Evolutionary conservation across 495 filamentous ascomycete genomes (phyloP).

Genomic region (Talaromyces thailandensis): DNA sequence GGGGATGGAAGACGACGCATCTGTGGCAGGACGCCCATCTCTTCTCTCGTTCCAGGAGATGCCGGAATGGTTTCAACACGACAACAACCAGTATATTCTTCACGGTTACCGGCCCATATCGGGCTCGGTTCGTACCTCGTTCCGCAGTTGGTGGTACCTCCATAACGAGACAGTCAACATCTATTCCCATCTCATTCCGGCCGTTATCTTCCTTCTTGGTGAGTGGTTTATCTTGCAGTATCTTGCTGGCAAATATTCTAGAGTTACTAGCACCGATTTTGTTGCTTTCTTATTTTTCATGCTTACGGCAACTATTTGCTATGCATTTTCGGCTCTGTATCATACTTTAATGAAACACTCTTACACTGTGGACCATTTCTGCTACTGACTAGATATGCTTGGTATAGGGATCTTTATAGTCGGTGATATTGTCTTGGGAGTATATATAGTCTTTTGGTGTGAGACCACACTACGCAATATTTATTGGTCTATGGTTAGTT

Average conservation of each 20-base stretch:
- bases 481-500: conserved; percentile 6
- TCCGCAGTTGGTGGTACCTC: conserved; percentile 19
- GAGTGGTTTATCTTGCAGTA: conserved; percentile 13
- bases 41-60: conserved; percentile 23
- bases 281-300: conserved; percentile 21
- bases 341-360: conserved; percentile 25
- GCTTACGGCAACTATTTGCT: conserved; percentile 14
- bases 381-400: conserved; percentile 18
- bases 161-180: conserved; percentile 30
- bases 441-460: conserved; percentile 13
- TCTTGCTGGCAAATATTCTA: conserved; percentile 14
- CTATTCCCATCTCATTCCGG: conserved; percentile 22
- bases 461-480: conserved; percentile 3
- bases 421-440: conserved; percentile 19
- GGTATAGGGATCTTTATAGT: conserved; percentile 13
- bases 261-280: conserved; percentile 13
- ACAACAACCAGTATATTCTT: conserved; percentile 18
- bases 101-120: conserved; percentile 23
- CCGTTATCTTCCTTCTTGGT: conserved; percentile 14
- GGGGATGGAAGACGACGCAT: conserved; percentile 14
- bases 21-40: conserved; percentile 10
- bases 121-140: conserved; percentile 16
- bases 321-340: conserved; percentile 18
- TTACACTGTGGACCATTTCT: conserved; percentile 12
- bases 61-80: conserved; percentile 21